Evolutionary conservation across 2,329 filamentous ascomycete species (phyloP), one percentile per base, ranked within the genome.

Genomic region (Dendryphion nanum): DNA sequence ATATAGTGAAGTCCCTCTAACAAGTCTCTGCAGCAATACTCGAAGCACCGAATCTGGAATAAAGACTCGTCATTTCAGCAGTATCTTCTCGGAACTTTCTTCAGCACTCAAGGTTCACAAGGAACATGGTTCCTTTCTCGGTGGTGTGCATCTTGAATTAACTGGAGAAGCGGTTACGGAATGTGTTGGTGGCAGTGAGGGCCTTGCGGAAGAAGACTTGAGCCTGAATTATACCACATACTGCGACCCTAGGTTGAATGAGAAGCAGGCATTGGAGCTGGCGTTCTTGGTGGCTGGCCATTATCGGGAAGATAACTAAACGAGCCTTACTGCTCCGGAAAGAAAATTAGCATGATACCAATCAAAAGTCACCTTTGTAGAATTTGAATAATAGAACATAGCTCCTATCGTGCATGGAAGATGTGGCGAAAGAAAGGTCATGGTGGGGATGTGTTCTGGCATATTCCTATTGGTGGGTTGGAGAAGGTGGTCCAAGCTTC

Each of bases 101-200:
- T 82, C 89, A 56, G 90, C 90, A 1, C 75, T 97, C 35, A 76
- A 79, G 47, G 89, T 97, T 35, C 93, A 98, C 67, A 84, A 85
- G 56, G 78, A 88, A 46, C 78, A 89, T 48, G 83, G 83, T 16
- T 94, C 86, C 45, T 93, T 91, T 70, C 78, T 98, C 0, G 93
- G 93, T 24, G 93, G 93, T 35, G 86, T 97, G 57, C 93, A 98
- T 69, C 77, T 98, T 6, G 93, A 98, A 68, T 75, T 98, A 32
- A 98, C 93, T 0, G 93, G 91, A 5, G 93, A 98, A 58, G 87
- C 89, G 6, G 93, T 98, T 7, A 98, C 93, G 0, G 93, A 98
- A 71, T 98, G 93, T 57, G 79, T 95, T 1, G 89, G 93, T 40
- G 93, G 93, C 15, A 91, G 88, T 47, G 88, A 89, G 60, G 87